phyloP scores from a whole-genome alignment of 495 filamentous ascomycete genomes.

The Hypoxylon rickii region DNA sequence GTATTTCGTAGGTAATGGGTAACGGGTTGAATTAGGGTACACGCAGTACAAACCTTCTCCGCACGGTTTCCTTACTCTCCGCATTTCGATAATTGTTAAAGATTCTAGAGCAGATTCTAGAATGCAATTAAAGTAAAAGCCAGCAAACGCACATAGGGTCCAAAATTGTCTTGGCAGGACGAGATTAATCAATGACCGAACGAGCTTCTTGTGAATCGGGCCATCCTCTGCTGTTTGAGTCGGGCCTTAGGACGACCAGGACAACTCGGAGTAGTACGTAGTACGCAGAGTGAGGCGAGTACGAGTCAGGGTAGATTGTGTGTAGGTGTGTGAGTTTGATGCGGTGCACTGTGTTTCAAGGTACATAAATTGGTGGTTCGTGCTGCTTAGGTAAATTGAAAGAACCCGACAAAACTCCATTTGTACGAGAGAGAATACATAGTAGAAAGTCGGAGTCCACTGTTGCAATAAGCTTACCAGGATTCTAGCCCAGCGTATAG shows the following conservation, averaged over 20 bases:
- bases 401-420: no score
- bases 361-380: not conserved
- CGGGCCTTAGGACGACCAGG: slow-evolving; percentile 29
- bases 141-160: slow-evolving; percentile 36
- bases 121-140: slow-evolving; percentile 32
- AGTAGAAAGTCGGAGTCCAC: no score
- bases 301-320: no score
- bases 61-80: slow-evolving; percentile 5
- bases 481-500: no score
- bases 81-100: slow-evolving; percentile 22
- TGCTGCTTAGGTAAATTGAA: slow-evolving; percentile 15
- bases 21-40: no score
- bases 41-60: not conserved
- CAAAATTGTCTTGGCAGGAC: slow-evolving; percentile 28
- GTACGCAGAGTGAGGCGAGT: not conserved
- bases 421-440: no score
- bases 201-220: slow-evolving; percentile 34
- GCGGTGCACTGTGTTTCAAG: slow-evolving; percentile 10
- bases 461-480: no score
- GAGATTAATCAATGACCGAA: slow-evolving; percentile 32
- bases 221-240: slow-evolving; percentile 32
- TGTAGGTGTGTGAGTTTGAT: not conserved
- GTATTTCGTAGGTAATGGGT: no score
- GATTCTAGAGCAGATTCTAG: slow-evolving; percentile 27
- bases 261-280: no score